phyloP scores from a whole-genome alignment of 805 yeast species.

The Saccharomycopsis fermentans region DNA sequence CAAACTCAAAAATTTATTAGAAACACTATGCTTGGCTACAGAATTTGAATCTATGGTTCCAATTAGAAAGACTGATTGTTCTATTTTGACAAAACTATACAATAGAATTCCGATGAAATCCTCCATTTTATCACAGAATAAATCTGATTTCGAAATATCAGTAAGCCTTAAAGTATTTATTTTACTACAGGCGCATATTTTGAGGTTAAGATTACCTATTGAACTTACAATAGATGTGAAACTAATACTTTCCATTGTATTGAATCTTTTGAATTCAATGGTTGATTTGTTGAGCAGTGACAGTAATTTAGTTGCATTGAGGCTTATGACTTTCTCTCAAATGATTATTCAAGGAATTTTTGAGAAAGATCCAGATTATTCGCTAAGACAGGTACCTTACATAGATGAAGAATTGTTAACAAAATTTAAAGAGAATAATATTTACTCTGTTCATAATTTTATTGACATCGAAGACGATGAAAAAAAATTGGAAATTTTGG shows the following conservation, averaged over 20 bases:
- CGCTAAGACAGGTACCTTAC: constrained; percentile 68
- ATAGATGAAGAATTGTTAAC: constrained; percentile 40
- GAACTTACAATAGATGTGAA: constrained; percentile 53
- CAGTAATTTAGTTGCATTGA: constrained; percentile 67
- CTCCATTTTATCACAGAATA: constrained; percentile 11
- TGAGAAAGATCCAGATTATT: constrained; percentile 60
- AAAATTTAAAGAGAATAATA: constrained; percentile 43
- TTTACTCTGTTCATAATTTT: constrained; percentile 73
- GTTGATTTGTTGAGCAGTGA: constrained; percentile 73
- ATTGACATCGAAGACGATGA: constrained; percentile 59
- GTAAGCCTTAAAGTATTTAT: constrained; percentile 40
- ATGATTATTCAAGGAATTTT: constrained; percentile 82
- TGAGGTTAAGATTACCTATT: constrained; percentile 49
- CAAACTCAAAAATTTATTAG: constrained; percentile 51
- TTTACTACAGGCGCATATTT: constrained; percentile 71
- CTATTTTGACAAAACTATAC: constrained; percentile 39
- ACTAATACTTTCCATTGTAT: constrained; percentile 36
- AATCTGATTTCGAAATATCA: constrained; percentile 22
- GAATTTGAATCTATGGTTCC: constrained; percentile 61
- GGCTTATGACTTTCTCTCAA: constrained; percentile 81
- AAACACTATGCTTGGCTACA: constrained; percentile 51
- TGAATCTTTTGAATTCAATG: constrained; percentile 50
- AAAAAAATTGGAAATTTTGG: constrained; percentile 50
- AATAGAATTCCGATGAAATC: constrained; percentile 54
- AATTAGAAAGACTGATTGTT: constrained; percentile 51